Evolutionary conservation across 805 yeast species (phyloP), one percentile per base, ranked within the genome.

Genomic region (Wickerhamiella lipophila): DNA sequence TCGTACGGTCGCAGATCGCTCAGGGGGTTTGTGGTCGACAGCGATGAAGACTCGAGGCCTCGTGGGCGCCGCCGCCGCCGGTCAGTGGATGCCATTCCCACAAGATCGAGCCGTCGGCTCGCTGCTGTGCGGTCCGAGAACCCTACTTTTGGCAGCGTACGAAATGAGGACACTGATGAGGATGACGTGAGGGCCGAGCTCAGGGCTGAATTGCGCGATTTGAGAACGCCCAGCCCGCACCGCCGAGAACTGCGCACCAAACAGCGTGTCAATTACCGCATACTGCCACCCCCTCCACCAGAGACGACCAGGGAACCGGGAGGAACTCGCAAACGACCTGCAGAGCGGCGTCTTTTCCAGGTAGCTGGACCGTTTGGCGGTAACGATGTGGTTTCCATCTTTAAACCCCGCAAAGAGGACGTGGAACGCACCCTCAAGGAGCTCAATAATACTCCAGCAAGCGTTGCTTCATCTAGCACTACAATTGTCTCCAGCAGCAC

Each of bases 301-400:
- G 60, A 56, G 39, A 57, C 53, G 21, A 56, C 53, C 13, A 41
- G 40, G 27, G 34, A 23, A 19, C 18, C 42, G 2, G 40, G 36
- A 6, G 43, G 43, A 12, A 22, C 21, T 7, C 25, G 18, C 13
- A 26, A 25, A 13, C 47, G 47, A 5, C 23, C 7, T 3, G 16
- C 26, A 23, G 47, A 29, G 25, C 74, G 87, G 58, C 74, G 95
- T 36, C 67, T 92, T 34, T 88, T 83, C 59, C 94, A 96, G 6
- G 89, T 96, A 0, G 86, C 87, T 13, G 98, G 98, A 0, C 98
- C 98, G 1, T 89, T 89, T 70, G 98, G 98, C 25, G 98, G 98
- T 19, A 81, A 89, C 52, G 96, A 89, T 61, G 94, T 86, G 0
- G 74, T 79, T 6, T 81, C 96, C 0, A 68, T 89, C 26, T 86